Evolutionary conservation across 2,329 filamentous ascomycete genomes (phyloP), one percentile per base, ranked within the genome.

Genomic region (Thelonectria olida): DNA sequence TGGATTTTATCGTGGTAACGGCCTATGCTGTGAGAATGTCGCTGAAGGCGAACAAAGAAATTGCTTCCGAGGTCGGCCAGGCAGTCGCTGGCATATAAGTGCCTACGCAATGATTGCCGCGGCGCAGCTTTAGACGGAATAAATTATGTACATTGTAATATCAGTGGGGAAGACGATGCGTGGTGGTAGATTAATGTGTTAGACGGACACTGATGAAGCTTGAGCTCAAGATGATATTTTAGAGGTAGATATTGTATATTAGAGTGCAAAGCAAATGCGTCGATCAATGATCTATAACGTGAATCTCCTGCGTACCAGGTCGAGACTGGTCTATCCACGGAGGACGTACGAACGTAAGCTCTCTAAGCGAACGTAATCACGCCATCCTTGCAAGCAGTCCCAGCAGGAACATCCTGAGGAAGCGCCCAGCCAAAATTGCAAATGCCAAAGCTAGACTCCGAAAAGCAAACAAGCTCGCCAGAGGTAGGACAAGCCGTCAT

Each of bases 401-500:
- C 70, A 4, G 23, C 38, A 2, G 68, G 53, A 2, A 72, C 61
- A 13, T 27, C 22, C 34, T 65, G 67, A 5, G 68, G 58, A 36
- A 68, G 17, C 1, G 67, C 61, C 68, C 66, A 72, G 0, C 70
- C 70, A 13, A 47, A 13, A 3, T 69, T 71, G 59, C 70, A 72
- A 10, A 72, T 66, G 2, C 70, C 70, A 34, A 71, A 72, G 7
- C 54, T 28, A 6, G 25, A 56, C 5, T 52, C 45, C 0, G 57
- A 49, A n/a, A 72, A 52, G 15, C 70, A 72, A 8, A 67, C 27
- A 2, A 71, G 31, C 15, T 47, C 55, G 1, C 63, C 68, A 0
- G 61, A 57, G 0, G 45, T 19, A 6, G 65, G 57, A 10, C 70
- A 72, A 3, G 67, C 55, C 39, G 60, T 55, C 51, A 62, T 57